Evolutionary conservation across 306 rosid species (phyloP), one percentile per base, ranked within the genome.

Genomic region (Mimosa bimucronata): DNA sequence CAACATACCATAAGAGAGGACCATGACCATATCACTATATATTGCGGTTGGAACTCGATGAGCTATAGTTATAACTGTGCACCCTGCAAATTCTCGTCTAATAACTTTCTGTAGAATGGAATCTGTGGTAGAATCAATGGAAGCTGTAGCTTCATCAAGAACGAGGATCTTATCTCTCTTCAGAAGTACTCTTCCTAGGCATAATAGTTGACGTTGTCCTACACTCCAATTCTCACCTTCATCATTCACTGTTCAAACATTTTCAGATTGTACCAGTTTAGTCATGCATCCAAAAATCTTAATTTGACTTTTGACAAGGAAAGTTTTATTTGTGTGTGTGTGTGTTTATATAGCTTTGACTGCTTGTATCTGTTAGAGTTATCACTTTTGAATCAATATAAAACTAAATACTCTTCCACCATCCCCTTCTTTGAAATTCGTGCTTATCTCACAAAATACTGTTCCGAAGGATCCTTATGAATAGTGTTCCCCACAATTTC

Each of bases 91-190:
- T 60, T 60, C 34, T 60, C 13, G 34, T 50, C 37, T 60, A 14
- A 60, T 60, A 60, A 12, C 18, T 60, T 7, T 14, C 4, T 60
- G 66, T 12, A 60, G 66, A 26, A 60, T 60, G 19, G 9, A 4
- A 12, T 60, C 34, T 60, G 66, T 60, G 18, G 18, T 11, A 58
- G 34, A 58, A 58, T 58, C 66, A 60, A 60, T 60, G 8, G 37
- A 60, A 60, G 66, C 66, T 10, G 34, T 60, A 13, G 37, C 66
- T 26, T 60, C 66, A 60, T 60, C 34, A 10, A 60, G 66, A 60
- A 60, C 19, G 3, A 60, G 19, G 23, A 60, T 60, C 31, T 25
- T 60, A 13, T 60, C 23, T 60, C 9, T 5, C 66, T 60, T 60
- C 2, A 60, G 8, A 60, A 25, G 18, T 25, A 60, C 34, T 60